A percentile compares a stretch with the other conserved stretches of the same genome.
Evolutionary conservation across 2,329 filamentous ascomycete genomes (phyloP).

Genomic region (Microcyclospora tardicrescens): DNA sequence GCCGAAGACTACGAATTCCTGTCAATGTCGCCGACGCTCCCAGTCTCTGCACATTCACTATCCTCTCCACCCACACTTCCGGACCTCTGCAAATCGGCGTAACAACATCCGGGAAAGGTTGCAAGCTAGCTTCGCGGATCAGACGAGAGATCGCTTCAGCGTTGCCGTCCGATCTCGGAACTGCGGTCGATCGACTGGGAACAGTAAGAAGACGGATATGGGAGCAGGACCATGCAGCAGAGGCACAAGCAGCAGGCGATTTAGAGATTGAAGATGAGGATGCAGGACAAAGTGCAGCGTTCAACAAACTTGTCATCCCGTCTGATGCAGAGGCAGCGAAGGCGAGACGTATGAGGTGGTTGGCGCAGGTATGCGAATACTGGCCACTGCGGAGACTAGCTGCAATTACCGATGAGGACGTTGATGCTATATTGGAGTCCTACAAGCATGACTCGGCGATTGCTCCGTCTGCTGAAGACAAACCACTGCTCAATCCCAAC

Average conservation of each 20-base stretch:
- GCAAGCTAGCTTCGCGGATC: slow-evolving; percentile 82
- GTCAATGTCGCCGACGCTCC: slow-evolving; percentile 87
- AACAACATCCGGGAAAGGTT: slow-evolving; percentile 87
- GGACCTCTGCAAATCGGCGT: slow-evolving; percentile 90
- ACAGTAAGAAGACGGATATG: slow-evolving; percentile 57
- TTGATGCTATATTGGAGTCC: slow-evolving; percentile 60
- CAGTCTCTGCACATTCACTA: slow-evolving; percentile 72
- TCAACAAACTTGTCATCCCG: slow-evolving; percentile 70
- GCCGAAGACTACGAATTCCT: slow-evolving; percentile 69
- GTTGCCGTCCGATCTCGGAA: slow-evolving; percentile 62
- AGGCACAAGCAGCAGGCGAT: slow-evolving; percentile 27
- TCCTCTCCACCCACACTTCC: slow-evolving; percentile 79
- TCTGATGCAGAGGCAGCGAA: slow-evolving; percentile 62
- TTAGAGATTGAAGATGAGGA: slow-evolving; percentile 44
- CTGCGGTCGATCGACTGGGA: slow-evolving; percentile 65
- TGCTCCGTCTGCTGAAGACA: slow-evolving; percentile 17
- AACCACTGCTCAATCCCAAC: slow-evolving; percentile 15
- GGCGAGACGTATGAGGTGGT: slow-evolving; percentile 77
- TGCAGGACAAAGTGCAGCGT: slow-evolving; percentile 61
- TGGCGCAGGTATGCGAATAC: slow-evolving; percentile 95
- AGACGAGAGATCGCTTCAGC: slow-evolving; percentile 74
- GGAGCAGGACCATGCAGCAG: slow-evolving; percentile 54
- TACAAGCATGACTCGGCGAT: slow-evolving; percentile 41
- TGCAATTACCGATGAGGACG: slow-evolving; percentile 64
- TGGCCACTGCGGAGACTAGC: slow-evolving; percentile 83